These are phyloP conservation scores for Trametes sanguinea DNA, from an alignment of 768 basidiomycete species.

Conservation along the genomic window DNA sequence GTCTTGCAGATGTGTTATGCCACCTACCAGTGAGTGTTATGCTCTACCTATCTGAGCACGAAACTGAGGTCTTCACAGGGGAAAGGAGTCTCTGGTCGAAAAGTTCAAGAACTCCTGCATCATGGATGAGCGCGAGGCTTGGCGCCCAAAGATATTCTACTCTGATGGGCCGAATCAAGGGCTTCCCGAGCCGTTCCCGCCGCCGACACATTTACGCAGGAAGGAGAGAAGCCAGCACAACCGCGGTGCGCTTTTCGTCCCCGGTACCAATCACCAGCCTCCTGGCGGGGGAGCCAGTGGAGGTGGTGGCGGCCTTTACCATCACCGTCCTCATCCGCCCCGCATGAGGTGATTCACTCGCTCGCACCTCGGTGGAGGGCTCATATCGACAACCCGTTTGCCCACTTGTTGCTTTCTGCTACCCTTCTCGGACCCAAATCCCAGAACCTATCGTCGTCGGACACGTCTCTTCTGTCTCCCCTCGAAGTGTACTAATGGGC, in stretches of 20 bases:
- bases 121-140: constrained; percentile 83
- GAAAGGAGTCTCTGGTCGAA: constrained; percentile 87
- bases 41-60: background rate
- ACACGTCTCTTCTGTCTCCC: background rate
- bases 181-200: constrained; percentile 76
- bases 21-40: constrained; percentile 77
- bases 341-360: constrained; percentile 7
- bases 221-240: constrained; percentile 84
- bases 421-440: background rate
- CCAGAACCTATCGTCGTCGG: background rate
- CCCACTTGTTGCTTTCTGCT: background rate
- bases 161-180: constrained; percentile 76
- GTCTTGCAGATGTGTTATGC: constrained; percentile 91
- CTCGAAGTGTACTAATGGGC: constrained; percentile 7
- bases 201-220: constrained; percentile 76
- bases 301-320: constrained; percentile 14
- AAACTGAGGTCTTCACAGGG: constrained; percentile 44
- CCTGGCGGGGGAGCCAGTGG: constrained; percentile 1
- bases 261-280: constrained; percentile 21
- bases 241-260: constrained; percentile 68
- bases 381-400: background rate
- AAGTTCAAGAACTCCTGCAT: constrained; percentile 92
- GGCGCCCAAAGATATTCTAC: constrained; percentile 85
- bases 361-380: background rate
- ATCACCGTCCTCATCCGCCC: constrained; percentile 20